A percentile compares a stretch with the other conserved stretches of the same genome.
Evolutionary conservation across 2,329 filamentous ascomycete species (phyloP).

Genomic region (Pseudocercospora musae): DNA sequence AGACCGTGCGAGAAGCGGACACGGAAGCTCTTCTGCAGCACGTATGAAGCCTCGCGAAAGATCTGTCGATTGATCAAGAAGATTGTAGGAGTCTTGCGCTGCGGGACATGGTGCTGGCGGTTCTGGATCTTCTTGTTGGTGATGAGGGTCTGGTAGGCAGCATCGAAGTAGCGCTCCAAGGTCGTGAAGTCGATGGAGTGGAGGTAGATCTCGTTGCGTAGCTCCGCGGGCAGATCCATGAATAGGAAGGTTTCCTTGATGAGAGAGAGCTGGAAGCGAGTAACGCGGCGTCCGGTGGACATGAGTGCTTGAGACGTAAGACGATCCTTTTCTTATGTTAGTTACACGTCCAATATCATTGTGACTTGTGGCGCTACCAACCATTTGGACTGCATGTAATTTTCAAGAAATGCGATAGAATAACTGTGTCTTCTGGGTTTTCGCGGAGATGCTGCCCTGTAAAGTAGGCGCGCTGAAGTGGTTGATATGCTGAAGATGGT

Average conservation of each 20-base stretch:
- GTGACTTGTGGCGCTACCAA: not conserved
- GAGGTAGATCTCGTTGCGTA: constrained; percentile 29
- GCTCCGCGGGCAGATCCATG: constrained; percentile 28
- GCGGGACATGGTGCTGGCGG: constrained; percentile 1
- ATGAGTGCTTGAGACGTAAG: constrained; percentile 16
- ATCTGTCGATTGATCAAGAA: constrained; percentile 37
- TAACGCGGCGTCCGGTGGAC: constrained; percentile 19
- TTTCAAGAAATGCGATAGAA: not conserved
- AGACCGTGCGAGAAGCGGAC: constrained; percentile 33
- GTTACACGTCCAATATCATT: not conserved
- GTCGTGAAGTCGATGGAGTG: constrained; percentile 21
- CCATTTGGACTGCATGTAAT: not conserved
- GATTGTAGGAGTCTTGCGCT: constrained; percentile 29
- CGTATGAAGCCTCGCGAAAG: constrained; percentile 30
- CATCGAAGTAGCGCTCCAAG: constrained; percentile 24
- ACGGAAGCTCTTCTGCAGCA: constrained; percentile 26
- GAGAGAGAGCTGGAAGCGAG: constrained; percentile 19
- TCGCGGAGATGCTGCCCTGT: not conserved
- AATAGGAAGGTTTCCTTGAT: constrained; percentile 28
- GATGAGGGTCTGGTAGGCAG: constrained; percentile 6
- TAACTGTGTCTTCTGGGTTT: not conserved
- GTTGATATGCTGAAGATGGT: not conserved
- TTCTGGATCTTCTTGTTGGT: constrained; percentile 4
- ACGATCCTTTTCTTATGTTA: constrained; percentile 10
- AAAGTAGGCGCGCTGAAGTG: not conserved